Conservation (phyloP, 331 rosid genomes). For the Saraca asoca region DNA sequence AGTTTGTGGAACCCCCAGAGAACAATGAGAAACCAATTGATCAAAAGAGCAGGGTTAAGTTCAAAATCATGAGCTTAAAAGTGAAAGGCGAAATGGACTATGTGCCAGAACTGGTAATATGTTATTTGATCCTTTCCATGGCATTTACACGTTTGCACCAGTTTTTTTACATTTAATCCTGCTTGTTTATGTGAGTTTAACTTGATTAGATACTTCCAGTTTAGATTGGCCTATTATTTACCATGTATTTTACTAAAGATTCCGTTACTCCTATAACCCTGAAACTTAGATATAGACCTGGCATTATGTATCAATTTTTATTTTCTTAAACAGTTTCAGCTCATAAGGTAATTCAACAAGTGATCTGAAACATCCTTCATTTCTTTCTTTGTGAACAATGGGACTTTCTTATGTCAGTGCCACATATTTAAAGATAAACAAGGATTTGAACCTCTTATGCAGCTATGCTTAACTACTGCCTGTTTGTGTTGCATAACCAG, state of each 20-base stretch:
- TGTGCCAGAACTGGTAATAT: slow-evolving; percentile 88
- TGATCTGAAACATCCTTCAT: neutral
- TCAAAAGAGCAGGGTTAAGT: slow-evolving; percentile 87
- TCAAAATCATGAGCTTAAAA: slow-evolving; percentile 96
- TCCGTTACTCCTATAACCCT: neutral
- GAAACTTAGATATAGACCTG: neutral
- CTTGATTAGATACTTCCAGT: neutral
- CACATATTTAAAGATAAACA: neutral
- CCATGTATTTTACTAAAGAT: neutral
- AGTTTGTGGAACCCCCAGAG: slow-evolving; percentile 97
- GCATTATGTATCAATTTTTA: neutral
- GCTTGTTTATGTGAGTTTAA: slow-evolving; percentile 29
- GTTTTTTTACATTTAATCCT: slow-evolving; percentile 1
- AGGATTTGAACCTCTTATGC: neutral
- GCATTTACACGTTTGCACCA: slow-evolving; percentile 15
- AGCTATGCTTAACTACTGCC: too few relatives aligned
- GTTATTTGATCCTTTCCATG: slow-evolving; percentile 18
- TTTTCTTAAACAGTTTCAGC: neutral
- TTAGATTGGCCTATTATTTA: neutral
- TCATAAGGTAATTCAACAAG: neutral
- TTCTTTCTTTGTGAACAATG: too few relatives aligned
- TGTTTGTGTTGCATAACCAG: too few relatives aligned
- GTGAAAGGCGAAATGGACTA: slow-evolving; percentile 87
- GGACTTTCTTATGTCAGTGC: too few relatives aligned
- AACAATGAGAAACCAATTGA: slow-evolving; percentile 75